Conservation (phyloP, 2,329 filamentous ascomycete genomes). For the Chrysosporium queenslandicum region DNA sequence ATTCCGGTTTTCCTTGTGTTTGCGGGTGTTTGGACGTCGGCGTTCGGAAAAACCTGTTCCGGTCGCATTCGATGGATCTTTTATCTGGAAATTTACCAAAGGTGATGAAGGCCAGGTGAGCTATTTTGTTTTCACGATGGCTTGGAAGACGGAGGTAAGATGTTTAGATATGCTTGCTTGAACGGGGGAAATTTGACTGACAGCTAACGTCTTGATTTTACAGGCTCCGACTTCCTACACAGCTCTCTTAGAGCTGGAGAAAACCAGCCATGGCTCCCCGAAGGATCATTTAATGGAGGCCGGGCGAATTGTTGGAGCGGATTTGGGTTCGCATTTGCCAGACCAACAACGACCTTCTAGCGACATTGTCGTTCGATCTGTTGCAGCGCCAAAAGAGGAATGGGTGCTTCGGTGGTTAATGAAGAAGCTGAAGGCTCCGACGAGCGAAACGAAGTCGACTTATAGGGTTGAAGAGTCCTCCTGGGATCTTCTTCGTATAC, state of each 20-base stretch:
- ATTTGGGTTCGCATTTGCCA: conserved; percentile 22
- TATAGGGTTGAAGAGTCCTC: conserved; percentile 37
- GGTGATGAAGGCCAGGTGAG: conserved; percentile 6
- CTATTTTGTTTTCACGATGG: conserved; percentile 24
- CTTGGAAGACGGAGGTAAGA: conserved; percentile 30
- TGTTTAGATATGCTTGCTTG: neutral
- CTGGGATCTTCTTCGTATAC: conserved; percentile 51
- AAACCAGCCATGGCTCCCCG: conserved; percentile 32
- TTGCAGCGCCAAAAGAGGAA: conserved; percentile 45
- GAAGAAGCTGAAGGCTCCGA: conserved; percentile 45
- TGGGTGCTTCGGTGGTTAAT: conserved; percentile 59
- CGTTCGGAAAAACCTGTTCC: conserved; percentile 30
- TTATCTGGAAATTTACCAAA: neutral
- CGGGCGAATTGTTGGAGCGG: conserved; percentile 35
- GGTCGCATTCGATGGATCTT: no score
- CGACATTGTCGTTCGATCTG: neutral
- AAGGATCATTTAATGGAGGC: conserved; percentile 33
- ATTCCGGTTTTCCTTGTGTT: conserved; percentile 7
- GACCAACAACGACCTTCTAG: neutral
- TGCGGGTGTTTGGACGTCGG: conserved; percentile 18
- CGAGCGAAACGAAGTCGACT: conserved; percentile 27
- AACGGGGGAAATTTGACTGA: conserved; percentile 1
- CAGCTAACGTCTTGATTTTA: conserved; percentile 3
- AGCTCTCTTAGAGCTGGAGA: conserved; percentile 38
- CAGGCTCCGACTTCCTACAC: conserved; percentile 35